These are phyloP conservation scores for Fusarium continuum DNA, from an alignment of 2,329 filamentous ascomycete species.

Conservation along the genomic window DNA sequence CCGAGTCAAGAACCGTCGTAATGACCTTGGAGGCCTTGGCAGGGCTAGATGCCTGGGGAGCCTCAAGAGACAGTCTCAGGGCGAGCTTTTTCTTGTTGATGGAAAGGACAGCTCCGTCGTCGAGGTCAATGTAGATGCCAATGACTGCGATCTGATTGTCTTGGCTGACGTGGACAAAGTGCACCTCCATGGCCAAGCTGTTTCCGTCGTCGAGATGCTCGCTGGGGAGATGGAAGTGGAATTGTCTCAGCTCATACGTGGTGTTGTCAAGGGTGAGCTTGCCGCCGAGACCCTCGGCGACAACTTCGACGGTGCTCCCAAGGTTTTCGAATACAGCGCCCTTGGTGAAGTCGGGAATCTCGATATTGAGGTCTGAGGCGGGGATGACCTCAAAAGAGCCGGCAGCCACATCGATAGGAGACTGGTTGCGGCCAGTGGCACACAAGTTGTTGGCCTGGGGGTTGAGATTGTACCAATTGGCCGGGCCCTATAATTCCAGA, in stretches of 20 bases:
- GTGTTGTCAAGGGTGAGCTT: slow-evolving; percentile 53
- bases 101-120: slow-evolving; percentile 6
- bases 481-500: slow-evolving; percentile 52
- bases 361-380: slow-evolving; percentile 46
- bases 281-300: slow-evolving; percentile 54
- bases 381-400: slow-evolving; percentile 41
- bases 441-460: slow-evolving; percentile 55
- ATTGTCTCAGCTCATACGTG: slow-evolving; percentile 59
- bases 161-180: slow-evolving; percentile 42
- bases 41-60: not conserved
- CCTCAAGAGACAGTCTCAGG: not conserved
- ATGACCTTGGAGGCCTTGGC: slow-evolving; percentile 43
- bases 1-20: slow-evolving; percentile 48
- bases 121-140: slow-evolving; percentile 40
- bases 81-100: not conserved
- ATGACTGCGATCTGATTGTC: slow-evolving; percentile 43
- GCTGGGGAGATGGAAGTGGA: slow-evolving; percentile 69
- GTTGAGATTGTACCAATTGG: slow-evolving; percentile 61
- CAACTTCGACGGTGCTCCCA: slow-evolving; percentile 61
- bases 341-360: slow-evolving; percentile 49
- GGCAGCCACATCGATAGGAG: slow-evolving; percentile 62
- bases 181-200: slow-evolving; percentile 45
- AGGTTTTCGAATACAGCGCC: slow-evolving; percentile 60
- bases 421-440: slow-evolving; percentile 60
- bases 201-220: slow-evolving; percentile 62